These are phyloP conservation scores for Rachicladosporium sp. DNA, from an alignment of 2,329 filamentous ascomycete genomes.

Conservation along the genomic window DNA sequence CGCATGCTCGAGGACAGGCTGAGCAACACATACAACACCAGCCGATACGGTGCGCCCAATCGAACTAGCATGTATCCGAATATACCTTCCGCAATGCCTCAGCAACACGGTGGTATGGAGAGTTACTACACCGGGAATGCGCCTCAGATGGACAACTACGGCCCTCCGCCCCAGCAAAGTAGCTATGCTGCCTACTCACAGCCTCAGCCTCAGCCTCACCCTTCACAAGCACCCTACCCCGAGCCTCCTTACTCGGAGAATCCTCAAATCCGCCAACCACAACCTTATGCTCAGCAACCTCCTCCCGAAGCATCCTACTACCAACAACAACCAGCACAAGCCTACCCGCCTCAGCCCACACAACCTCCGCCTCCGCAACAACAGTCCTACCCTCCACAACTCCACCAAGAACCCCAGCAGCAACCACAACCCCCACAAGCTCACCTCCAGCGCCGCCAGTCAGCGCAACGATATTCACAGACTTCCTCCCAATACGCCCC, in stretches of 20 bases:
- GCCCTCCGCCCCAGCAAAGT: slow-evolving; percentile 32
- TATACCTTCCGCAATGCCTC: slow-evolving; percentile 42
- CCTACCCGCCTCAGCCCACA: slow-evolving; percentile 23
- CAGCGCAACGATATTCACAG: slow-evolving; percentile 19
- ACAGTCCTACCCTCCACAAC: slow-evolving; percentile 18
- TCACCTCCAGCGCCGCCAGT: slow-evolving; percentile 19
- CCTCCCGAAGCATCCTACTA: slow-evolving; percentile 21
- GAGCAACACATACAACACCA: slow-evolving; percentile 82
- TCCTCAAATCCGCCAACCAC: slow-evolving; percentile 21
- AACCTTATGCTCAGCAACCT: slow-evolving; percentile 21
- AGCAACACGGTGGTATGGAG: slow-evolving; percentile 48
- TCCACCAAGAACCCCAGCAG: slow-evolving; percentile 8
- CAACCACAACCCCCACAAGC: slow-evolving; percentile 10
- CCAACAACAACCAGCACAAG: slow-evolving; percentile 18
- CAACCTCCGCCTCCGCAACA: slow-evolving; percentile 11
- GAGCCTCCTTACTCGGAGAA: slow-evolving; percentile 21
- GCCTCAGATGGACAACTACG: slow-evolving; percentile 35
- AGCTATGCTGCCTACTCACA: slow-evolving; percentile 39
- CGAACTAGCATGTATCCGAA: slow-evolving; percentile 58
- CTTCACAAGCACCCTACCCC: slow-evolving; percentile 26
- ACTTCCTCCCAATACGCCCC: slow-evolving; percentile 24
- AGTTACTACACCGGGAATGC: slow-evolving; percentile 68
- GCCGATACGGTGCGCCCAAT: slow-evolving; percentile 33
- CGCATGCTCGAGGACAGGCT: slow-evolving; percentile 93
- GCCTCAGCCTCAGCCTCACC: slow-evolving; percentile 21